Conservation (phyloP, 1,139 yeast genomes). For the Eremothecium coryli region DNA sequence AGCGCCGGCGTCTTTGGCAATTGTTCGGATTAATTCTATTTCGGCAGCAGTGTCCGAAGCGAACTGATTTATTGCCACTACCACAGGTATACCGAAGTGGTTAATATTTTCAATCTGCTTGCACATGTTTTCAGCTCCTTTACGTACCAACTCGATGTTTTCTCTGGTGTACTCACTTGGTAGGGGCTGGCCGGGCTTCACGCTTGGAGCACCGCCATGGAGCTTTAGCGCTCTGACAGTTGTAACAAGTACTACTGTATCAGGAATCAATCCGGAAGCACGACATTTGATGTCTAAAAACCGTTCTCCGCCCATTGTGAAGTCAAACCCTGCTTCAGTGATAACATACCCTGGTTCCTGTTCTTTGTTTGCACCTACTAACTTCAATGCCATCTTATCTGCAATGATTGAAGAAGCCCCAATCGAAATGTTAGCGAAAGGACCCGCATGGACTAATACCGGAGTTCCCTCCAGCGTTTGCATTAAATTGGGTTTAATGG, state of each 20-base stretch:
- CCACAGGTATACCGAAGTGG: slow-evolving; percentile 66
- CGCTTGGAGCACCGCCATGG: slow-evolving; percentile 81
- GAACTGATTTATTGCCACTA: slow-evolving; percentile 71
- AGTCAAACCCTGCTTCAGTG: slow-evolving; percentile 81
- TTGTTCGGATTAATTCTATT: slow-evolving; percentile 50
- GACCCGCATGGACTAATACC: slow-evolving; percentile 78
- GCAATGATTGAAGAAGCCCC: slow-evolving; percentile 80
- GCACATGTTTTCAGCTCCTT: slow-evolving; percentile 64
- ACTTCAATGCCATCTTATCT: slow-evolving; percentile 61
- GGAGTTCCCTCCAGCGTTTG: slow-evolving; percentile 82
- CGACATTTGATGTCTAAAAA: slow-evolving; percentile 74
- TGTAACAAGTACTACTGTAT: slow-evolving; percentile 68
- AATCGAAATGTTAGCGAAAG: slow-evolving; percentile 76
- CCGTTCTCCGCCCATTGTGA: slow-evolving; percentile 85
- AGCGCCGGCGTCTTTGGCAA: slow-evolving; percentile 67
- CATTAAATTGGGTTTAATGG: slow-evolving; percentile 78
- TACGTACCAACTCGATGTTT: slow-evolving; percentile 51
- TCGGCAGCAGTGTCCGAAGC: slow-evolving; percentile 65
- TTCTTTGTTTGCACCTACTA: slow-evolving; percentile 41
- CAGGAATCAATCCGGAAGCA: slow-evolving; percentile 62
- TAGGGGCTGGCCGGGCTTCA: slow-evolving; percentile 69
- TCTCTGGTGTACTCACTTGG: slow-evolving; percentile 61
- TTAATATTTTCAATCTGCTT: slow-evolving; percentile 67
- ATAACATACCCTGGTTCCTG: slow-evolving; percentile 55
- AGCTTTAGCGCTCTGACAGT: slow-evolving; percentile 71